A percentile compares a stretch with the other conserved stretches of the same genome.
Evolutionary conservation across 2,329 filamentous ascomycete species (phyloP).

Genomic region (Aspergillus melleus): DNA sequence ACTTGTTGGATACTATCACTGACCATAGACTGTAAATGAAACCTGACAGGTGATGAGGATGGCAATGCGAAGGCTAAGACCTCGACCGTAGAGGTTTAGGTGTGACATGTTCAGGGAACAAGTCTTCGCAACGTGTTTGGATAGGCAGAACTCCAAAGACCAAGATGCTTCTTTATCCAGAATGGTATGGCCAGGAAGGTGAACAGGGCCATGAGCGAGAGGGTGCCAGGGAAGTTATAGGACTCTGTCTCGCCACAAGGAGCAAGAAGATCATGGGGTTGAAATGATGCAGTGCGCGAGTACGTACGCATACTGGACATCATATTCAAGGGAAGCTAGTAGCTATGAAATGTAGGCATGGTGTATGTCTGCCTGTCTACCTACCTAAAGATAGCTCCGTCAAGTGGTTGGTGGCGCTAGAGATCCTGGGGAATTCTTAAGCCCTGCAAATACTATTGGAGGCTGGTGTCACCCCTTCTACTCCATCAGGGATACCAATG

Average conservation of each 20-base stretch:
- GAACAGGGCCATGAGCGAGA: not conserved
- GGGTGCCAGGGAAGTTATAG: not conserved
- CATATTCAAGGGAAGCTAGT: not conserved
- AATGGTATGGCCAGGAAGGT: not conserved
- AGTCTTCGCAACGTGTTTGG: not conserved
- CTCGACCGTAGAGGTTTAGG: constrained; percentile 28
- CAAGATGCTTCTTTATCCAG: not conserved
- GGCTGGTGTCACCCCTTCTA: not conserved
- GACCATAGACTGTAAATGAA: constrained; percentile 29
- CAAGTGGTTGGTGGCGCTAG: not conserved
- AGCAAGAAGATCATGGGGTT: not conserved
- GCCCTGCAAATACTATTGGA: not conserved
- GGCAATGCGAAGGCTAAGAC: constrained; percentile 27
- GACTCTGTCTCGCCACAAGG: not conserved
- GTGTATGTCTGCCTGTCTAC: not conserved
- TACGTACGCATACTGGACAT: not conserved
- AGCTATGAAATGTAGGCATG: not conserved
- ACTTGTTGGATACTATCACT: not conserved
- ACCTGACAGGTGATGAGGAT: constrained; percentile 26
- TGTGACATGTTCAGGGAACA: constrained; percentile 19
- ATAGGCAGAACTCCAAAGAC: not conserved
- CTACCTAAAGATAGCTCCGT: not conserved
- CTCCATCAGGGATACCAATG: too few species aligned
- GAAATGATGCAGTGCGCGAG: too few species aligned
- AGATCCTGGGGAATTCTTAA: not conserved